phyloP scores from a whole-genome alignment of 768 basidiomycete species.

The Sutorius australiensis region DNA sequence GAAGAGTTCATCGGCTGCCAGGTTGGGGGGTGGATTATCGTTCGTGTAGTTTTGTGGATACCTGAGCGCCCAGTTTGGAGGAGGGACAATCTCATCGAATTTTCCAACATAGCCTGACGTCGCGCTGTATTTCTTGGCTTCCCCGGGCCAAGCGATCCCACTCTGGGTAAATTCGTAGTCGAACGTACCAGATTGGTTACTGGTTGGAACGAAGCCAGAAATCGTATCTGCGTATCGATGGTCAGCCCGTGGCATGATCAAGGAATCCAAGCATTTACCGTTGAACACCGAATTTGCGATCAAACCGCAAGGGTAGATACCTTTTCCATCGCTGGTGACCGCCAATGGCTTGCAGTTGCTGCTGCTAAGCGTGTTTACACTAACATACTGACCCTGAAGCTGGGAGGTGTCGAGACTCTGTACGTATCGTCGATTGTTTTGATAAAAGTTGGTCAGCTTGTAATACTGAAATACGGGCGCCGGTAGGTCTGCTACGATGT shows the following conservation, averaged over 20 bases:
- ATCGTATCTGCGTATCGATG: constrained; percentile 65
- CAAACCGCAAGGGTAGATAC: constrained; percentile 92
- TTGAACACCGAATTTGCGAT: constrained; percentile 98
- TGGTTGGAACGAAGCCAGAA: constrained; percentile 49
- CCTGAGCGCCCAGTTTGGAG: constrained; percentile 82
- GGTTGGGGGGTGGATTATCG: constrained; percentile 63
- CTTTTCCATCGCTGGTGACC: constrained; percentile 42
- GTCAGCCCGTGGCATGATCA: background rate
- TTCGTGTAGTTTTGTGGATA: constrained; percentile 75
- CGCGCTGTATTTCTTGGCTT: constrained; percentile 81
- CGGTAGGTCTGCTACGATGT: constrained; percentile 72
- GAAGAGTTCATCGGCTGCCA: constrained; percentile 83
- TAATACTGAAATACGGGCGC: constrained; percentile 89
- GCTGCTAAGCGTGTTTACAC: constrained; percentile 44
- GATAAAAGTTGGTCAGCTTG: constrained; percentile 94
- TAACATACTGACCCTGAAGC: constrained; percentile 68
- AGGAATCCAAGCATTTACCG: constrained; percentile 43
- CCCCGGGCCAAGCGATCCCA: constrained; percentile 96
- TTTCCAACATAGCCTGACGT: constrained; percentile 50
- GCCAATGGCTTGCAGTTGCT: constrained; percentile 90
- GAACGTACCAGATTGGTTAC: constrained; percentile 37
- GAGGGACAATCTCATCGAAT: constrained; percentile 73
- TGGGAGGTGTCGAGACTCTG: constrained; percentile 85
- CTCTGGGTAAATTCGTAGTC: constrained; percentile 70
- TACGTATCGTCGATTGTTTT: constrained; percentile 98